Percentiles rank a stretch among this genome's conserved stretches.
Conservation (phyloP, 352 stramenopile genomes). For the Pythium sp. region DNA sequence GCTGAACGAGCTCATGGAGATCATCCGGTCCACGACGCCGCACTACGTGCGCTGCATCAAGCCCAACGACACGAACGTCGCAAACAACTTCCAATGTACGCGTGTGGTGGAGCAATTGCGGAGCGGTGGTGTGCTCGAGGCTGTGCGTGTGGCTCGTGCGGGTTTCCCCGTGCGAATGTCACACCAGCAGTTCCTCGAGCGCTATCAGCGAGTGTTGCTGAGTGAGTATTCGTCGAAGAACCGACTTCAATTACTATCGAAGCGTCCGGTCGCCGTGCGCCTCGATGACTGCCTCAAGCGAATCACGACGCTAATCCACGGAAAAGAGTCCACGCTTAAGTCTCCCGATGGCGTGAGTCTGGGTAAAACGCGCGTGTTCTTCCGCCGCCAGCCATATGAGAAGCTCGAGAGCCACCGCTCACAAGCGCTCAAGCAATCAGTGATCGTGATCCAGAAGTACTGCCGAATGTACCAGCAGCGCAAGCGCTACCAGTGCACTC, state of each 20-base stretch:
- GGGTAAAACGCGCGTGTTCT: conserved; percentile 93
- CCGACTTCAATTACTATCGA: not conserved
- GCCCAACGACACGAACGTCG: conserved; percentile 91
- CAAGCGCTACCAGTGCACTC: conserved; percentile 32
- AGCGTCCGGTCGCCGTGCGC: conserved; percentile 11
- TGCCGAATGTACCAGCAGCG: conserved; percentile 45
- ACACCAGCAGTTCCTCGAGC: conserved; percentile 74
- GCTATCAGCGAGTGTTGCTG: conserved; percentile 59
- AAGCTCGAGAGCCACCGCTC: conserved; percentile 79
- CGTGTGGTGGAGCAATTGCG: conserved; percentile 84
- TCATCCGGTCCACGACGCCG: conserved; percentile 92
- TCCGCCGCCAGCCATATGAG: conserved; percentile 93
- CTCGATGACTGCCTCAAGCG: conserved; percentile 32
- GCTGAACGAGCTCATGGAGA: conserved; percentile 91
- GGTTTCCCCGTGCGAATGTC: conserved; percentile 84
- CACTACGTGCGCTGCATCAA: conserved; percentile 99
- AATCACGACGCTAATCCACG: conserved; percentile 20
- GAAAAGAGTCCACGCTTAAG: conserved; percentile 24
- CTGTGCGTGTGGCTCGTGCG: conserved; percentile 78
- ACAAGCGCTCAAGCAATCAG: conserved; percentile 27
- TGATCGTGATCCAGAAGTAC: conserved; percentile 51
- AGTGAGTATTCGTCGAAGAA: conserved; percentile 1
- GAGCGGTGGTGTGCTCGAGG: conserved; percentile 85
- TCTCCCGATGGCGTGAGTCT: conserved; percentile 59
- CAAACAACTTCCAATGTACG: conserved; percentile 68